Evolutionary conservation across 495 filamentous ascomycete species (phyloP).

Genomic region (Neurospora pannonica): DNA sequence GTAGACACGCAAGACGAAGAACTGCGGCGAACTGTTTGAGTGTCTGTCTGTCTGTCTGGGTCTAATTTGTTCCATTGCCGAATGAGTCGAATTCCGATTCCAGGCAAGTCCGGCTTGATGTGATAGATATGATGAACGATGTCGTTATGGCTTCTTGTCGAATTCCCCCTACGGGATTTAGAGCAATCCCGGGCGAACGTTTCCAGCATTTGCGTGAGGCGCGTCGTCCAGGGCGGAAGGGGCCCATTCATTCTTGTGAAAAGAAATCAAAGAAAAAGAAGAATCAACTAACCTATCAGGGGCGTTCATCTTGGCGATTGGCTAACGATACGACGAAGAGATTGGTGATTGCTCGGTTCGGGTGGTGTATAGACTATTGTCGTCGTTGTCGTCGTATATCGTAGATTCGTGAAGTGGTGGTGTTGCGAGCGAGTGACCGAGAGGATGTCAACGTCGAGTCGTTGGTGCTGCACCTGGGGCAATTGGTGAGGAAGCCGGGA

Average conservation of each 20-base stretch:
- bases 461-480: neutral
- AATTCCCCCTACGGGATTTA: neutral
- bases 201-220: neutral
- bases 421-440: neutral
- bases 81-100: neutral
- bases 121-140: too few relatives aligned
- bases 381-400: constrained; percentile 2
- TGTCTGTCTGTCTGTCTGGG: neutral
- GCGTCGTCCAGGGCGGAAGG: neutral
- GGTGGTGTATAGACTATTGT: neutral
- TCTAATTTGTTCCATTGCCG: neutral
- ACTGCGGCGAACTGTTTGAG: neutral
- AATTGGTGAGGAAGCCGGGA: neutral
- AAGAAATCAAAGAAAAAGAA: constrained; percentile 3
- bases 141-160: neutral
- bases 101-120: neutral
- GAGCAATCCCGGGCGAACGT: neutral
- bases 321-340: neutral
- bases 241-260: neutral
- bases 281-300: constrained; percentile 51
- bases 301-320: constrained; percentile 52
- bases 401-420: neutral
- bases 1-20: neutral
- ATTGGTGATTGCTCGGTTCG: neutral
- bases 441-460: neutral